Evolutionary conservation across 148 eudicot species (phyloP), one percentile per base, ranked within the genome.

Genomic region (Camellia granthamiana): DNA sequence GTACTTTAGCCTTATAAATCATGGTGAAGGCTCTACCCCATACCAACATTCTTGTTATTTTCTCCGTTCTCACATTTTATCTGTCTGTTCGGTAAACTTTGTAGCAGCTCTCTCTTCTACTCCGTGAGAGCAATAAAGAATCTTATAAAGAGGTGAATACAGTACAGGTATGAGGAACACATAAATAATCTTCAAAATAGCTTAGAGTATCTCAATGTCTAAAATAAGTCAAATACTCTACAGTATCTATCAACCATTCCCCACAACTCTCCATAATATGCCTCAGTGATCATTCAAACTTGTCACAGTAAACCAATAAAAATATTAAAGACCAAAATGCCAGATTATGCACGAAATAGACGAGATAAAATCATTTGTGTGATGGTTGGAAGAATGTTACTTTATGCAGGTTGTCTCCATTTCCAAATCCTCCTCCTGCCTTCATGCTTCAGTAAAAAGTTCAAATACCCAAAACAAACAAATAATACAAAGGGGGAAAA

Each of bases 101-200:
- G 72, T 41, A 69, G 49, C 72, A 16, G 70, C 15, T 42, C 60
- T 56, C 60, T n/a, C n/a, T n/a, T 56, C 72, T 69, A 43, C 72
- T 69, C 23, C 1, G 12, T 69, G 52, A 19, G 52, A 69, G 72
- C 72, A 44, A 16, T 43, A 18, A 4, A 67, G 38, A 67, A 44
- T 67, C 47, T n/a, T n/a, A n/a, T n/a, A n/a, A 13, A 66, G 70
- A 14, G 8, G 19, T 5, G 43, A 44, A 15, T 49, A n/a, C n/a
- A n/a, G n/a, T 2, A 56, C 60, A 56, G 11, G 10, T 3, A 56
- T 13, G 15, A 56, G 23, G 52, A 69, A 16, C 52, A 12, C 72
- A 69, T n/a, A 44, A 16, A 44, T 44, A 44, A 69, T 6, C 43
- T 44, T 5, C 21, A 43, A 44, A 44, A 7, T 13, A 2, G 60